A percentile compares a stretch with the other conserved stretches of the same genome.
Evolutionary conservation across 2,329 filamentous ascomycete species (phyloP).

Genomic region (Colletotrichum spaethianum): DNA sequence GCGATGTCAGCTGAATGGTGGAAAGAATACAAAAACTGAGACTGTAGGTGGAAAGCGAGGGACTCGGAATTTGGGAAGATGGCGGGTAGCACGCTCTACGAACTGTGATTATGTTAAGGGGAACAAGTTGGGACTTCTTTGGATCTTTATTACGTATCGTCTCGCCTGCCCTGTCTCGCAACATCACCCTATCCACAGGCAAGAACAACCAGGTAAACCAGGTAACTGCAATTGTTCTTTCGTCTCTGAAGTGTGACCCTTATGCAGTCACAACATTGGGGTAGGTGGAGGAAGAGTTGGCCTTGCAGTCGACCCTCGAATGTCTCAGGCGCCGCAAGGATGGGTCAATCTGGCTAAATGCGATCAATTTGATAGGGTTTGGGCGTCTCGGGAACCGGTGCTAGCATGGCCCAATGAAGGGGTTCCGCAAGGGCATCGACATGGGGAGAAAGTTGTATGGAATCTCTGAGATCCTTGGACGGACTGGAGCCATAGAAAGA

Average conservation of each 20-base stretch:
- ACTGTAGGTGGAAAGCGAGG: conserved; percentile 18
- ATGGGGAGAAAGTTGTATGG: neutral
- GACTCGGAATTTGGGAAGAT: neutral
- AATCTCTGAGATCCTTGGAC: neutral
- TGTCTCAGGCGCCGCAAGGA: conserved; percentile 22
- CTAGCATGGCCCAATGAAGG: conserved; percentile 6
- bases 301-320: conserved; percentile 1
- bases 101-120: neutral
- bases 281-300: neutral
- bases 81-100: neutral
- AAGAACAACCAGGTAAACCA: neutral
- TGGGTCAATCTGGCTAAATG: conserved; percentile 3
- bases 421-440: conserved; percentile 4
- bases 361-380: conserved; percentile 28
- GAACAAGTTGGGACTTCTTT: neutral
- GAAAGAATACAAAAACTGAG: neutral
- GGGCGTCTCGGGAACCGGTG: neutral
- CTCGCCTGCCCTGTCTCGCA: neutral
- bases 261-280: neutral
- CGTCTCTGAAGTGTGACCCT: no score
- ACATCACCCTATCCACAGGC: conserved; percentile 11
- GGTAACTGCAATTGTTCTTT: no score
- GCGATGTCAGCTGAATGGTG: conserved; percentile 1
- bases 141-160: conserved; percentile 2
- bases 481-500: neutral